Conservation (phyloP, 768 basidiomycete genomes). For the Suillus placidus region DNA sequence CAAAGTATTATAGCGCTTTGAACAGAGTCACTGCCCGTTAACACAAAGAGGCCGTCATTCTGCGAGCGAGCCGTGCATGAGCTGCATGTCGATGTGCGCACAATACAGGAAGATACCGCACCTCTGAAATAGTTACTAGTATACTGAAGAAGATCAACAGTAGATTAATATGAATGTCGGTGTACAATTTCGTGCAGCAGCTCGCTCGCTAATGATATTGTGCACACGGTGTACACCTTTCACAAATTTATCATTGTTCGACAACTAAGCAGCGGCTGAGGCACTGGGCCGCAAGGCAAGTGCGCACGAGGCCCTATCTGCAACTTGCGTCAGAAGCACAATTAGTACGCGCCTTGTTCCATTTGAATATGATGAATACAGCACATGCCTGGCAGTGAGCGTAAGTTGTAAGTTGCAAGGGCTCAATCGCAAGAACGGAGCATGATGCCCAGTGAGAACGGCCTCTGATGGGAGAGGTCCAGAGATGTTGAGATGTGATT, state of each 20-base stretch:
- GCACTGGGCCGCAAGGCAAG: background rate
- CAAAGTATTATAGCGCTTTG: background rate
- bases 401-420: background rate
- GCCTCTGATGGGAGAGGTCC: no score
- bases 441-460: no score
- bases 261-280: background rate
- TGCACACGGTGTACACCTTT: background rate
- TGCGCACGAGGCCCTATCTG: background rate
- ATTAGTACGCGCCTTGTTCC: background rate
- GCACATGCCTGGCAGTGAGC: background rate
- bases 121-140: background rate
- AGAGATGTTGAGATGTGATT: no score
- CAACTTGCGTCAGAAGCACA: background rate
- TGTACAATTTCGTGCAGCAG: background rate
- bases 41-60: background rate
- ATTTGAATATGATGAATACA: background rate
- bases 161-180: background rate
- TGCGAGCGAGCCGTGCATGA: background rate
- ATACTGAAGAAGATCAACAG: background rate
- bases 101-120: background rate
- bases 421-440: background rate
- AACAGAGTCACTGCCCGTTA: background rate
- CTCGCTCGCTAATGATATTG: background rate
- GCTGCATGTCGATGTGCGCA: background rate
- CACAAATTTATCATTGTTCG: background rate